Conservation (phyloP, 2,329 filamentous ascomycete genomes). For the Nemania sp. region DNA sequence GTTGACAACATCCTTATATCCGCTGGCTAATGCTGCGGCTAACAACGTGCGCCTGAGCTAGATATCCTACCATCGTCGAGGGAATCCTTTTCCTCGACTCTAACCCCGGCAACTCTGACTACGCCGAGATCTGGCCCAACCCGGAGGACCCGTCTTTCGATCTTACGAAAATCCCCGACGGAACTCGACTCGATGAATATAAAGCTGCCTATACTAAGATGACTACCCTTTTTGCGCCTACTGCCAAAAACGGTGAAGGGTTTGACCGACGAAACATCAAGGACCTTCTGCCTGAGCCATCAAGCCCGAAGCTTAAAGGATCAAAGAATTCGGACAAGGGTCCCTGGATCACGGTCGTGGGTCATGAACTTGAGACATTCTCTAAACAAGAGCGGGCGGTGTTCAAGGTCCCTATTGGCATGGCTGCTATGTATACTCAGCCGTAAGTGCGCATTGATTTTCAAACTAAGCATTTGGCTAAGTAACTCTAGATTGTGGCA, state of each 20-base stretch:
- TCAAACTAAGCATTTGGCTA: slow-evolving; percentile 14
- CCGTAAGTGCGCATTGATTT: slow-evolving; percentile 42
- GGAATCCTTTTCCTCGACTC: slow-evolving; percentile 51
- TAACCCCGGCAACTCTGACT: slow-evolving; percentile 50
- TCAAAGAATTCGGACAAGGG: slow-evolving; percentile 41
- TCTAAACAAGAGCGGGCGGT: slow-evolving; percentile 47
- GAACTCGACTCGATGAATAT: slow-evolving; percentile 48
- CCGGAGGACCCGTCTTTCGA: slow-evolving; percentile 46
- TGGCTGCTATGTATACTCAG: slow-evolving; percentile 50
- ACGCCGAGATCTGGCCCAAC: slow-evolving; percentile 47
- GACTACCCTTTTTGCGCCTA: slow-evolving; percentile 46
- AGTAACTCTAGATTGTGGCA: slow-evolving; percentile 48
- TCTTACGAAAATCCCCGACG: slow-evolving; percentile 42
- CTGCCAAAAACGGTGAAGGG: slow-evolving; percentile 48
- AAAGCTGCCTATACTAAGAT: slow-evolving; percentile 46
- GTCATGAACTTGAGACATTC: slow-evolving; percentile 51
- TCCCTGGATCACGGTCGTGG: slow-evolving; percentile 48
- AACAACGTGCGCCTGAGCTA: slow-evolving; percentile 17
- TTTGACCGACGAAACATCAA: slow-evolving; percentile 47
- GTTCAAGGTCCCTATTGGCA: slow-evolving; percentile 49
- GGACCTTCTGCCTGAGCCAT: slow-evolving; percentile 45
- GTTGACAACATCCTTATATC: neutral
- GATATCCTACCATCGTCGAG: slow-evolving; percentile 44
- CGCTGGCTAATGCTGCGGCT: slow-evolving; percentile 22
- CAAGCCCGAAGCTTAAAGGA: slow-evolving; percentile 47